Percentiles rank a stretch among this genome's conserved stretches.
Evolutionary conservation across 257 asterid species (phyloP).

Genomic region (Avicennia marina): DNA sequence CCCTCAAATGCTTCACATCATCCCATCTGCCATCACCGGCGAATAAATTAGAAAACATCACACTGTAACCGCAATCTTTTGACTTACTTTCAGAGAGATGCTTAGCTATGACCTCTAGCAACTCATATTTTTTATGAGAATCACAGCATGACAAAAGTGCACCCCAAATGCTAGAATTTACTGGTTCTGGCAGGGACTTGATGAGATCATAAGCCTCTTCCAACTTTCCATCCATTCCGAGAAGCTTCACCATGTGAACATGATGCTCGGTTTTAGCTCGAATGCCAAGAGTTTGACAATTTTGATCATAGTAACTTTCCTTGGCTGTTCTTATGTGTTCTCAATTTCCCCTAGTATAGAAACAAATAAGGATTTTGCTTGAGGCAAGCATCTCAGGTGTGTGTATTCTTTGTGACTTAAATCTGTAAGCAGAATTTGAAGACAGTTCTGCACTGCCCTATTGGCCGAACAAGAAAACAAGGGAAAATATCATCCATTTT

Average conservation of each 20-base stretch:
- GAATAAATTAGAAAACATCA: conserved; percentile 65
- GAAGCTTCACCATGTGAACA: conserved; percentile 80
- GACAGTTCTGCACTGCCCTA: no score
- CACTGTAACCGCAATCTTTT: conserved; percentile 34
- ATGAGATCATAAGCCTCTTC: conserved; percentile 58
- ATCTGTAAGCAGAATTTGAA: no score
- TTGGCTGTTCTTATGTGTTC: no score
- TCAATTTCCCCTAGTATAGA: no score
- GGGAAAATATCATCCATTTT: no score
- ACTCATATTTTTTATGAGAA: conserved; percentile 35
- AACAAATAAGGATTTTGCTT: no score
- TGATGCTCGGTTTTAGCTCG: conserved; percentile 55
- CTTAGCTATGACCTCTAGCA: conserved; percentile 41
- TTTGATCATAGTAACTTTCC: no score
- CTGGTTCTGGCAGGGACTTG: conserved; percentile 37
- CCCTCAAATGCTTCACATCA: conserved; percentile 59
- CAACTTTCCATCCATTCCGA: conserved; percentile 72
- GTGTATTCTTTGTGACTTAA: no score
- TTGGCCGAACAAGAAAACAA: no score
- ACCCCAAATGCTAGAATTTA: conserved; percentile 64
- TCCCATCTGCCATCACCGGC: conserved; percentile 78
- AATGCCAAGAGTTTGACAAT: no score
- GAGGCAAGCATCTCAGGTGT: no score
- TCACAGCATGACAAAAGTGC: conserved; percentile 74
- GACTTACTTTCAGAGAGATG: conserved; percentile 29